Evolutionary conservation across 2,329 filamentous ascomycete species (phyloP).

Genomic region (Penicillium vulpinum): DNA sequence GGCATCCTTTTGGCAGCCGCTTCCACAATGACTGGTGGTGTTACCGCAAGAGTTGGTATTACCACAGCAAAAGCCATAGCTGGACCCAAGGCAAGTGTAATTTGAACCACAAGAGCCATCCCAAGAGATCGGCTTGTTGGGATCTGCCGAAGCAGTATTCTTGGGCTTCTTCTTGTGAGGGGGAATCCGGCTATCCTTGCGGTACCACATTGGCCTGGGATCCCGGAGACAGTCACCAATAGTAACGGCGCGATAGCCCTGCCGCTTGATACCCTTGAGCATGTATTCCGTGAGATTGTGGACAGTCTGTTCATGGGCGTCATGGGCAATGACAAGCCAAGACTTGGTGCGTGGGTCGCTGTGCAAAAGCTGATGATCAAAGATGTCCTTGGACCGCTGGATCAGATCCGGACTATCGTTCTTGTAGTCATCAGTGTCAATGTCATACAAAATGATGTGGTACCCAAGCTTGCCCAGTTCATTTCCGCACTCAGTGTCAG

Average conservation of each 20-base stretch:
- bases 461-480: conserved; percentile 51
- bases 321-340: conserved; percentile 45
- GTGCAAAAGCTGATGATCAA: conserved; percentile 35
- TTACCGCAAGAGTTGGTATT: conserved; percentile 33
- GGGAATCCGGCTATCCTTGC: conserved; percentile 35
- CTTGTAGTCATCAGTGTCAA: conserved; percentile 51
- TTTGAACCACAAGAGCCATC: conserved; percentile 39
- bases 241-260: conserved; percentile 43
- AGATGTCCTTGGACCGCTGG: conserved; percentile 43
- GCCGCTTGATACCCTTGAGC: conserved; percentile 32
- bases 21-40: conserved; percentile 31
- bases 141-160: conserved; percentile 13
- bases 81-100: conserved; percentile 37
- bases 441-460: conserved; percentile 49
- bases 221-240: conserved; percentile 47
- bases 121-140: conserved; percentile 28
- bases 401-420: conserved; percentile 40
- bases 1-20: conserved; percentile 32
- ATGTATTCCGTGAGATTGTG: conserved; percentile 46
- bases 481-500: conserved; percentile 39
- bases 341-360: conserved; percentile 32
- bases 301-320: conserved; percentile 46
- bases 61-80: conserved; percentile 38
- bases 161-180: conserved; percentile 13
- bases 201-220: conserved; percentile 43